Conservation (phyloP, 805 yeast species). For the Suhomyces faveliae region DNA sequence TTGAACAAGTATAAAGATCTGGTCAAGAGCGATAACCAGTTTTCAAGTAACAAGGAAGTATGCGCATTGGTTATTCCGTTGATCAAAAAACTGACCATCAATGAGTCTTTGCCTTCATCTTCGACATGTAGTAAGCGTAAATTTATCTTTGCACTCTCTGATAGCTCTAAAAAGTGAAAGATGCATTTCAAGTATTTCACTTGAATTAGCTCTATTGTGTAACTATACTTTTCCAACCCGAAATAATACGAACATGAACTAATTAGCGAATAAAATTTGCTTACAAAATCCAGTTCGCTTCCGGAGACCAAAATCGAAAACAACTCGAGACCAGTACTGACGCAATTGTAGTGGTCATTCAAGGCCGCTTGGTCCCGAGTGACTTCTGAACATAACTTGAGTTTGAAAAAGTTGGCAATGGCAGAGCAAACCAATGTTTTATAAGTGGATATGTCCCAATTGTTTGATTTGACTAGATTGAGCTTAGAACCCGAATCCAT, state of each 20-base stretch:
- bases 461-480: slow-evolving; percentile 39
- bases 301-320: slow-evolving; percentile 51
- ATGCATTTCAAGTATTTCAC: slow-evolving; percentile 28
- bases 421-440: slow-evolving; percentile 52
- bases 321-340: slow-evolving; percentile 42
- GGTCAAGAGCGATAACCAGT: slow-evolving; percentile 51
- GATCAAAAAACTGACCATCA: slow-evolving; percentile 45
- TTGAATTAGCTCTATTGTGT: slow-evolving; percentile 29
- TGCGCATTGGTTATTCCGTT: slow-evolving; percentile 48
- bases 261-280: slow-evolving; percentile 42
- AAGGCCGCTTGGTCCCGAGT: slow-evolving; percentile 18
- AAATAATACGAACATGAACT: slow-evolving; percentile 29
- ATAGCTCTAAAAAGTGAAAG: slow-evolving; percentile 26
- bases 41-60: slow-evolving; percentile 42
- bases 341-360: slow-evolving; percentile 27
- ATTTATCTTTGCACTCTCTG: slow-evolving; percentile 28
- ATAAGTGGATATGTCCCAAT: slow-evolving; percentile 59
- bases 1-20: slow-evolving; percentile 51
- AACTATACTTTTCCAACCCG: slow-evolving; percentile 8
- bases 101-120: slow-evolving; percentile 29
- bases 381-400: slow-evolving; percentile 18
- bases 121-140: slow-evolving; percentile 31
- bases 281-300: slow-evolving; percentile 51
- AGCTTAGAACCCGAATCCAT: slow-evolving; percentile 46
- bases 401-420: slow-evolving; percentile 45